Base-by-base conservation (phyloP, 2,329 filamentous ascomycete species). In the Rhinocladiella similis region DNA sequence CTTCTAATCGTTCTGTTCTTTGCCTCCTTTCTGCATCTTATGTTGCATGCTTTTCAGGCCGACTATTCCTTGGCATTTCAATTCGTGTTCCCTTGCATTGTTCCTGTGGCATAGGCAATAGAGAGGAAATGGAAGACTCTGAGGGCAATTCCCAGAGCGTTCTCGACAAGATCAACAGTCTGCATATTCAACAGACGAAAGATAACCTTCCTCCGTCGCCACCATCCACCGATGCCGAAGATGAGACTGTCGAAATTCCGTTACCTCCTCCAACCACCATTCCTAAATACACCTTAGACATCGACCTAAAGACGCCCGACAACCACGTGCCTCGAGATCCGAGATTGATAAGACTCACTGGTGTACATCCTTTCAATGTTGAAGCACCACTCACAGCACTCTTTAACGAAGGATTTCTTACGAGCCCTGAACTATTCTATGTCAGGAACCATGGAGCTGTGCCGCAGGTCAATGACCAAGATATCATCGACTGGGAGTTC, bases 361-460 rank as follows among this genome's bases (percentile, higher is more conserved):
- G 92, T 20, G 82, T 90, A 5, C 92, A 96, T 71, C 92, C 92
- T 1, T 96, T 95, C 77, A 97, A 97, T 66, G 87, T 89, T 47
- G 92, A 97, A 73, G 83, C 92, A 9, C 91, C 92, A 0, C 75
- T 97, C 7, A 89, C 84, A 53, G 84, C 85, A 14, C 77, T 96
- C 1, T 96, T 86, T 72, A 82, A 93, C 56, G 79, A 85, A 67
- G 74, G 92, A 0, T 96, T 96, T 68, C 76, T 97, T 36, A 97
- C 91, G 1, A 90, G 87, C 38, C 88, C 91, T 12, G 88, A 96
- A 65, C 77, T 97, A 1, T 94, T 96, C 73, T 97, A 95, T 70
- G 92, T 97, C 7, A 80, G 92, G 35, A 97, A 96, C 67, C 92
- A 97, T 76, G 92, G 92, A 13, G 77, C 85, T 0, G 91, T 96